Evolutionary conservation across 768 basidiomycete species (phyloP), one percentile per base, ranked within the genome.

Genomic region (Panaeolus papilionaceus): DNA sequence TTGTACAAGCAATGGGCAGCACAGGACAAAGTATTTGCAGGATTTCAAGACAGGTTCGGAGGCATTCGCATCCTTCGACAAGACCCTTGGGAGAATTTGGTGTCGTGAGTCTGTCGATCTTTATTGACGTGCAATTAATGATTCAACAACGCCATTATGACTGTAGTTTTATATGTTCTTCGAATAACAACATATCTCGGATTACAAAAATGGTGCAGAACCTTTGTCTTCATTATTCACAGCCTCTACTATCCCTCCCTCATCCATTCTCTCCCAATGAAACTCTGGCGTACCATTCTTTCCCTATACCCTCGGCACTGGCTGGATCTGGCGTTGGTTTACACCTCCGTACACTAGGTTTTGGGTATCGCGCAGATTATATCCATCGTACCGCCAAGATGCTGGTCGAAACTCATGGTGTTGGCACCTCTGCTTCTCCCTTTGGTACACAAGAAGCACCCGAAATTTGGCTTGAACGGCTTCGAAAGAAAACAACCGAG

Each of bases 1-100:
- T 83, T 98, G 2, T 98, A 98, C 75, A 79, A 82, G 20, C 79
- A 89, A 68, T 99, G 97, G 97, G 81, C 87, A 38, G 71, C 73
- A 18, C 80, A 84, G 58, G 98, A 99, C 73, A 80, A 85, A 38
- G 88, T 96, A 64, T 98, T 99, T 75, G 81, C 86, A 26, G 82
- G 78, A 42, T 77, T 91, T 40, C 84, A 84, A 68, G 79, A 85
- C 23, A 84, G 91, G 20, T 93, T 96, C 69, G 77, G 85, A 66
- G 98, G 98, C 8, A 93, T 97, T 54, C 80, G 96, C 64, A 90
- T 98, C 67, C 78, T 99, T 45, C 84, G 93, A 73, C 96, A 99
- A 79, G 95, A 97, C 75, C 94, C 95, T 71, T 99, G 95, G 91
- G 97, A 99, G 79, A 96, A 93, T 73, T 85, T 99, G 37, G 80